These are phyloP conservation scores for Metschnikowia proteae DNA, from an alignment of 805 yeast species.

Conservation along the genomic window DNA sequence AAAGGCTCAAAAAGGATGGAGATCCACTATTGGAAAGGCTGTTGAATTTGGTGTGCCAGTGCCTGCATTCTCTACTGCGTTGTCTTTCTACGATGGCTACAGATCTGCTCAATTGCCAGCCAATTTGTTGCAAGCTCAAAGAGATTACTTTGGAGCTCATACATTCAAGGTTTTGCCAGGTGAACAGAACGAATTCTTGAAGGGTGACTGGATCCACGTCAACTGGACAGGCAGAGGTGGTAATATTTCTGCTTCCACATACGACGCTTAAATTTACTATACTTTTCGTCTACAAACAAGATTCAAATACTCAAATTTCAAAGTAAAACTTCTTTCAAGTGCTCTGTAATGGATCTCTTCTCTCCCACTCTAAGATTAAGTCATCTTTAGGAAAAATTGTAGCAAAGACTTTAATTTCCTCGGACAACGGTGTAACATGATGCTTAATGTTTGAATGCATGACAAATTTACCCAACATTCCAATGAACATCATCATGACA, in stretches of 20 bases:
- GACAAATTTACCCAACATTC: constrained; percentile 86
- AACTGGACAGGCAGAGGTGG: constrained; percentile 99
- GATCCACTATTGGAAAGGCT: constrained; percentile 77
- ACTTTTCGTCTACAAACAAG: not conserved
- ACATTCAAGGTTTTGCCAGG: constrained; percentile 95
- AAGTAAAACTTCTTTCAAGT: too few species aligned
- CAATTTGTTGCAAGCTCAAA: constrained; percentile 97
- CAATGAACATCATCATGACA: constrained; percentile 85
- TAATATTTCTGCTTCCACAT: constrained; percentile 91
- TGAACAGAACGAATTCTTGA: constrained; percentile 68
- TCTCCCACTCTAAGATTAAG: constrained; percentile 69
- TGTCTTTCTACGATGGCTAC: constrained; percentile 98
- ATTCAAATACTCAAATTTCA: not conserved
- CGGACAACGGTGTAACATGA: constrained; percentile 77
- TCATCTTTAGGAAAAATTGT: constrained; percentile 98
- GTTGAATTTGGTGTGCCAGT: constrained; percentile 89
- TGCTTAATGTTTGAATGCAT: constrained; percentile 79
- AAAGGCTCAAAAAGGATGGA: constrained; percentile 96
- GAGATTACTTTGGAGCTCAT: constrained; percentile 99
- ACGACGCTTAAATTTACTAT: constrained; percentile 62
- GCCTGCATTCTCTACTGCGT: constrained; percentile 96
- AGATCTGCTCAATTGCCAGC: constrained; percentile 95
- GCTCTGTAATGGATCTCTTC: constrained; percentile 50
- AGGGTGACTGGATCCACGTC: constrained; percentile 85
- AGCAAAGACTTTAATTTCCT: constrained; percentile 93